Conservation (phyloP, 257 asterid species). For the Thymus mandschuricus region DNA sequence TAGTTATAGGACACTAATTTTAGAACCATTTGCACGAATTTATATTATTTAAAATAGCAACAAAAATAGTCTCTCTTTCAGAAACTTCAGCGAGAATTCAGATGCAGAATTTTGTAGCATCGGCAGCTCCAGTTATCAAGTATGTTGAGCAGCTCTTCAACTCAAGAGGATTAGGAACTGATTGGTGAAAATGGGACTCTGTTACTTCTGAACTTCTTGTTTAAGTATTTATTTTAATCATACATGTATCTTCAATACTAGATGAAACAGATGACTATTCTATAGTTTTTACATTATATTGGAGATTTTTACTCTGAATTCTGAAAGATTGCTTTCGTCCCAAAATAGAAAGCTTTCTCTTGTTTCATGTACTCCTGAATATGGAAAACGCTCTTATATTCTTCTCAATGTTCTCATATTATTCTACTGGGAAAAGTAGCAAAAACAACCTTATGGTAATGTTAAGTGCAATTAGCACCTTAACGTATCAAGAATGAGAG, state of each 20-base stretch:
- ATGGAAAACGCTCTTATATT: no score
- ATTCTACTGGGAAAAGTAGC: no score
- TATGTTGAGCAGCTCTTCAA: constrained; percentile 75
- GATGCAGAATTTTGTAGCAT: constrained; percentile 69
- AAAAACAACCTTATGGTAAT: no score
- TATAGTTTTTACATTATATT: not conserved
- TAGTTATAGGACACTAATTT: not conserved
- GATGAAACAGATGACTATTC: not conserved
- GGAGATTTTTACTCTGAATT: not conserved
- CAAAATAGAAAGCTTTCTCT: no score
- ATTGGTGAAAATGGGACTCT: constrained; percentile 60
- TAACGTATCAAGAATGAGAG: no score
- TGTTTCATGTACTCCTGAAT: no score
- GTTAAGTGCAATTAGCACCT: no score
- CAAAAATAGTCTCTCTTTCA: constrained; percentile 31
- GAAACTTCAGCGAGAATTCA: constrained; percentile 68
- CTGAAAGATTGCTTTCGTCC: not conserved
- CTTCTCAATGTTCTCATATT: no score
- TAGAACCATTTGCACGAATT: not conserved
- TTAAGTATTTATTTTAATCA: constrained; percentile 4
- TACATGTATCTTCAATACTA: constrained; percentile 20
- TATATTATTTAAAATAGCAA: not conserved
- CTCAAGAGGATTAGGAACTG: constrained; percentile 66
- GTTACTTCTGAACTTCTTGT: constrained; percentile 3
- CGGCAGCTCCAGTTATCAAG: constrained; percentile 52